Base-by-base conservation (phyloP, 768 basidiomycete species). In the Leccinum subtestaceum region DNA sequence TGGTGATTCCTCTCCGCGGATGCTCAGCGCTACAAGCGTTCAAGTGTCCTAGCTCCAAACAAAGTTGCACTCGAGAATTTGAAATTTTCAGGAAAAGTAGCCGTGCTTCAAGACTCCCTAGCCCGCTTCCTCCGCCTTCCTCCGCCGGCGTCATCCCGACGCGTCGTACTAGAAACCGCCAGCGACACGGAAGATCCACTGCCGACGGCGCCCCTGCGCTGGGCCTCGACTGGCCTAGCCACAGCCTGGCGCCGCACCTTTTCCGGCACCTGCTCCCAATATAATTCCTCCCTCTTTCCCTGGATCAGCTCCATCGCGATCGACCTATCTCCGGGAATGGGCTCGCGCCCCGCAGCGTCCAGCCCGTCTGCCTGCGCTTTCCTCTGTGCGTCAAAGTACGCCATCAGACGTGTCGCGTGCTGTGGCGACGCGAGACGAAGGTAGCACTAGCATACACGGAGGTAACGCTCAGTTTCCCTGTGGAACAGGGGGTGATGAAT, bases 191-290 rank as follows among this genome's bases (percentile, higher is more conserved):
- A 49, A 9, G 11, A n/a, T 43, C 21, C 21, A 23, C 21, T 21
- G 12, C 8, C 25, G 3, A 52, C 27, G 27, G 1, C 17, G 7
- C 17, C 1, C 1, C 36, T 5, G 2, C 23, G 34, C 25, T 61
- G 57, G 7, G 47, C 58, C 10, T 60, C 53, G 27, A 68, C 9
- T 5, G 78, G 80, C 67, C 77, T 82, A 46, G 77, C 77, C 43
- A 89, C 81, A 0, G 91, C 89, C 63, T 83, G 80, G 51, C 74
- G 70, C 15, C 85, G 76, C 25, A 91, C 78, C 67, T 88, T 91
- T 66, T 87, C 84, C 0, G 91, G 91, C 0, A 93, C 84, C 60
- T 86, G 86, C 56, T 85, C 81, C 91, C 91, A 93, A 65, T 93
- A 93, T 38, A 93, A 55, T 58, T 80, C 82, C 63, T 91, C 91